Base-by-base conservation (phyloP, 176 grass and related monocot species). In the Poa annua region DNA sequence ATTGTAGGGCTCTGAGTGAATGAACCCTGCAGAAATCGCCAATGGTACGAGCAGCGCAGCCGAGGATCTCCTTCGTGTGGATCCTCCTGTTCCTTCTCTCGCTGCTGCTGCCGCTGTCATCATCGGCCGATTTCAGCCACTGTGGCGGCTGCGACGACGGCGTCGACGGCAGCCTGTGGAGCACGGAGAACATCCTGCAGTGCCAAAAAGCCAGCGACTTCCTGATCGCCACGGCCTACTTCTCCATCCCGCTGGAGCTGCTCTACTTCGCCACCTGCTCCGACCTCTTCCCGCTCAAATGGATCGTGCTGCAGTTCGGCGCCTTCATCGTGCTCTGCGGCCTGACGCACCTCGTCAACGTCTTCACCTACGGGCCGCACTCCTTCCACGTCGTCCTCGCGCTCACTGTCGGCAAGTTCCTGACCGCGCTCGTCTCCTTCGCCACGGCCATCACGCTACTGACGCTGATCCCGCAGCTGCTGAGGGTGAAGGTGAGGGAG, bases 221-320 rank as follows among this genome's bases (percentile, higher is more conserved):
- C 49, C 87, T 97, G 25, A 97, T 97, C n/a, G 86, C 94, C 16
- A 39, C 82, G 8, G 91, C 94, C 26, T 97, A 97, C 76, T 97
- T 97, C 91, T 97, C 94, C 64, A 97, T 97, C 79, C 91, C 94
- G 13, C 81, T 97, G 6, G 91, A 97, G 84, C 80, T 97, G 50
- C 84, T 97, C 66, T 97, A 89, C 91, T 97, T 93, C 20, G 87
- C 85, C 15, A 89, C 94, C 53, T 91, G 90, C 84, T 91, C 90
- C 45, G 85, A 87, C 67, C 88, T 91, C 78, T 89, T 97, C 66
- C 94, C 91, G 3, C 77, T 97, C 74, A 93, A 93, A 29, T 97
- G 94, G 94, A 83, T 93, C n/a, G 84, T 97, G 38, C 84, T 97
- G 11, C 91, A 91, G 80, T 96, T 96, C 3, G 90, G 93, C 0